Base-by-base conservation (phyloP, 164 flowering plant genomes). In the Stephania cephalantha region DNA sequence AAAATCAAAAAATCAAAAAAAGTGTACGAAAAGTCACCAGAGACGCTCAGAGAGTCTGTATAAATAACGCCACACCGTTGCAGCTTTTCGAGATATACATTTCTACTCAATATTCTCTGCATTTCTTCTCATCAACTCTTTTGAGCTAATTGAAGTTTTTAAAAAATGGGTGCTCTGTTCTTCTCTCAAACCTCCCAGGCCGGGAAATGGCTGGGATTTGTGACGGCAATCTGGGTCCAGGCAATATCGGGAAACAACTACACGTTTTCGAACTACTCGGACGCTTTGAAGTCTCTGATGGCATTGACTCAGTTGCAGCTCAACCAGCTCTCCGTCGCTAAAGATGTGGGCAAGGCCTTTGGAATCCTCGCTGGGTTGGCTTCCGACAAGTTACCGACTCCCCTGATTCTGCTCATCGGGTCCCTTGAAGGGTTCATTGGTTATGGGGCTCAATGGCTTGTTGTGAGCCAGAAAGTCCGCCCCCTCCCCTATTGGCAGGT, bases 401-500 rank as follows among this genome's bases (percentile, higher is more conserved):
- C 86, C n/a, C 55, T 87, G 2, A 83, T 92, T 13, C 81, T 92
- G 12, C 85, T 92, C 29, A 92, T 92, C 30, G 97, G 97, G 2
- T 85, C 91, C 10, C 42, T 93, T 15, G 94, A 90, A 80, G 97
- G 97, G 1, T 69, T 91, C 17, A 65, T 91, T n/a, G 97, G 95
- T 4, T 93, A 90, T 53, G 95, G 95, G 7, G 91, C 78, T 45
- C 96, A 93, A 69, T 93, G 97, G 97, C 93, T 91, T 18, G 91
- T 93, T 48, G 91, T 93, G 67, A 89, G 93, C 76, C 77, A 75
- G 20, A 81, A 73, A 12, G 85, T 93, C 63, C 68, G 72, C 1
- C 95, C 97, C 10, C 88, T 91, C 18, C 81, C 95, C 35, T 90
- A 91, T 70, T 92, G 97, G 97, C 91, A 87, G 92, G 97, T 89